Conservation (phyloP, 2,329 filamentous ascomycete genomes). For the Bretziella fagacearum region DNA sequence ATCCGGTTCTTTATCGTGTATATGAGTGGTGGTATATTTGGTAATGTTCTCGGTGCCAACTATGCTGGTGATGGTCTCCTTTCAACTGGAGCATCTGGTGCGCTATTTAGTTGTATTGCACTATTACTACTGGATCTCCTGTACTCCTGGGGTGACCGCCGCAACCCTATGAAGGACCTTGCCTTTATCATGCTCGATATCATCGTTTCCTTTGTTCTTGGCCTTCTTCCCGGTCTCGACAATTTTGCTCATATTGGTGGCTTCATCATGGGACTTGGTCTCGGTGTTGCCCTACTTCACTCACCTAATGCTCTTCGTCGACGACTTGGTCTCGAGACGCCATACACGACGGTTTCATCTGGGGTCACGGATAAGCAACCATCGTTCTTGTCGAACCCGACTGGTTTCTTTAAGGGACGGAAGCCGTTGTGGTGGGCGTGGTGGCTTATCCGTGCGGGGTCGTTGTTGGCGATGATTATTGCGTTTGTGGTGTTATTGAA, state of each 20-base stretch:
- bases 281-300: slow-evolving; percentile 75
- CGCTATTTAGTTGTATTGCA: slow-evolving; percentile 81
- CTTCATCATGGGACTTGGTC: slow-evolving; percentile 75
- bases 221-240: slow-evolving; percentile 79
- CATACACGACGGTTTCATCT: slow-evolving; percentile 52
- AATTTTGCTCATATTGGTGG: slow-evolving; percentile 97
- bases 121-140: slow-evolving; percentile 76
- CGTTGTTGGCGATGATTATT: slow-evolving; percentile 63
- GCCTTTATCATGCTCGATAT: slow-evolving; percentile 75
- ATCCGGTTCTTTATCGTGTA: slow-evolving; percentile 84
- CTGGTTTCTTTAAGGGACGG: slow-evolving; percentile 77
- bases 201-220: slow-evolving; percentile 77
- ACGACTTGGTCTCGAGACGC: slow-evolving; percentile 52
- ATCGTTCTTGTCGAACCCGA: slow-evolving; percentile 44
- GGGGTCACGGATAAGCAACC: slow-evolving; percentile 31
- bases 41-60: slow-evolving; percentile 87
- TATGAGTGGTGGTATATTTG: slow-evolving; percentile 80
- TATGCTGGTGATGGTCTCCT: slow-evolving; percentile 68
- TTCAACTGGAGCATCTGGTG: slow-evolving; percentile 77
- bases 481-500: slow-evolving; percentile 74
- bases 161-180: slow-evolving; percentile 65
- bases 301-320: slow-evolving; percentile 67
- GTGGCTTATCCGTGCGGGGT: slow-evolving; percentile 74
- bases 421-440: slow-evolving; percentile 95
- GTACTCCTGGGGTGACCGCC: slow-evolving; percentile 77